These are phyloP conservation scores for Epichloe scottii DNA, from an alignment of 2,329 filamentous ascomycete species.

Conservation along the genomic window DNA sequence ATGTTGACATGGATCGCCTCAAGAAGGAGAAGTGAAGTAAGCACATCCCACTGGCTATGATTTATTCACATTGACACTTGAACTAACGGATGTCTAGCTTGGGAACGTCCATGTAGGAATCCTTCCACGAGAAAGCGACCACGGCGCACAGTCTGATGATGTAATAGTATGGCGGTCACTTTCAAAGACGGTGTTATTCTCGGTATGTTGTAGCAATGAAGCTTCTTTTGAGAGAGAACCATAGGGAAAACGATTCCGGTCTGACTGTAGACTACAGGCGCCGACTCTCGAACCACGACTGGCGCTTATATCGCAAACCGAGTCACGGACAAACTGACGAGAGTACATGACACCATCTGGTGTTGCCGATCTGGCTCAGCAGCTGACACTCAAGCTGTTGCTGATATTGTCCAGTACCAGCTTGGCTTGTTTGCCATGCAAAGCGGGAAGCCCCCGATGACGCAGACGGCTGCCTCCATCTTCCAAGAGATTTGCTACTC, in stretches of 20 bases:
- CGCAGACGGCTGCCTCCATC: slow-evolving; percentile 85
- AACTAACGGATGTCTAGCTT: slow-evolving; percentile 46
- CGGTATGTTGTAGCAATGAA: slow-evolving; percentile 31
- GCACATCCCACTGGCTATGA: slow-evolving; percentile 18
- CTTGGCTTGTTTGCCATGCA: slow-evolving; percentile 82
- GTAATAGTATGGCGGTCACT: slow-evolving; percentile 84
- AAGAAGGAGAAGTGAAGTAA: slow-evolving; percentile 98
- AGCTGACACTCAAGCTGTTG: slow-evolving; percentile 93
- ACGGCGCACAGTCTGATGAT: slow-evolving; percentile 15
- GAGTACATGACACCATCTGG: slow-evolving; percentile 98
- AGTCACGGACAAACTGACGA: slow-evolving; percentile 97
- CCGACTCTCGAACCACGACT: slow-evolving; percentile 94
- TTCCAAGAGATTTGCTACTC: slow-evolving; percentile 98
- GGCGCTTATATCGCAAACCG: slow-evolving; percentile 97
- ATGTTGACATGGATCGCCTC: slow-evolving; percentile 95
- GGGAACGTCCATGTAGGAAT: slow-evolving; percentile 81
- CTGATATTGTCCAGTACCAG: slow-evolving; percentile 96
- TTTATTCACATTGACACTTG: not conserved
- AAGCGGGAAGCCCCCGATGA: slow-evolving; percentile 83
- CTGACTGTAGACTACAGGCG: slow-evolving; percentile 39
- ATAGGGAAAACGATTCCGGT: not conserved
- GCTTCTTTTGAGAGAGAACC: not conserved
- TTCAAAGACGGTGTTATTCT: slow-evolving; percentile 98
- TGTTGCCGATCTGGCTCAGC: slow-evolving; percentile 97
- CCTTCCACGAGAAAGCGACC: slow-evolving; percentile 9